Conservation (phyloP, 345 rosid species). For the Barbarea vulgaris region DNA sequence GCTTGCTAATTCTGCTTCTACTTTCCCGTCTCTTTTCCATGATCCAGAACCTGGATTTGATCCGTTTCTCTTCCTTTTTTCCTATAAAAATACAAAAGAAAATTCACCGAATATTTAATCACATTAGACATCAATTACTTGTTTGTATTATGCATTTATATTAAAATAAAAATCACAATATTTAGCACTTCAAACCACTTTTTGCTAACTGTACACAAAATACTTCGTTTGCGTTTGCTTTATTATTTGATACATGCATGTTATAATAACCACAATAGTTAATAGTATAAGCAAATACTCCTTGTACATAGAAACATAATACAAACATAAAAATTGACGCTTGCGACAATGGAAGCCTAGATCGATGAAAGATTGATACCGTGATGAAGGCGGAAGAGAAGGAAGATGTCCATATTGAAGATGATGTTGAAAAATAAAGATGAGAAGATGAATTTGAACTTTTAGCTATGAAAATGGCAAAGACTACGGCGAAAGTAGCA, state of each 20-base stretch:
- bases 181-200: not conserved
- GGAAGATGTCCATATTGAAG: constrained; percentile 39
- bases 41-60: constrained; percentile 18
- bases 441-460: constrained; percentile 21
- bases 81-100: constrained; percentile 21
- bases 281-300: not conserved
- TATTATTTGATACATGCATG: not conserved
- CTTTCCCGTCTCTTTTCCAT: constrained; percentile 38
- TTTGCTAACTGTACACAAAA: not conserved
- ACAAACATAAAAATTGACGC: not conserved
- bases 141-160: not conserved
- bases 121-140: not conserved
- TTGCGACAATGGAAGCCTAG: not conserved
- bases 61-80: constrained; percentile 25
- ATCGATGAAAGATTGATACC: constrained; percentile 16
- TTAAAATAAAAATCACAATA: not conserved
- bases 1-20: constrained; percentile 50
- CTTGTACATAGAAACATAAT: not conserved
- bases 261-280: not conserved
- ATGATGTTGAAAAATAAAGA: constrained; percentile 39
- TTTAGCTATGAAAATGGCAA: constrained; percentile 38
- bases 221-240: not conserved
- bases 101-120: not conserved
- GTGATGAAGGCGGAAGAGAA: constrained; percentile 26
- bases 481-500: constrained; percentile 33